phyloP scores from a whole-genome alignment of 1,284 basidiomycete genomes.

The Marasmius fiardii region DNA sequence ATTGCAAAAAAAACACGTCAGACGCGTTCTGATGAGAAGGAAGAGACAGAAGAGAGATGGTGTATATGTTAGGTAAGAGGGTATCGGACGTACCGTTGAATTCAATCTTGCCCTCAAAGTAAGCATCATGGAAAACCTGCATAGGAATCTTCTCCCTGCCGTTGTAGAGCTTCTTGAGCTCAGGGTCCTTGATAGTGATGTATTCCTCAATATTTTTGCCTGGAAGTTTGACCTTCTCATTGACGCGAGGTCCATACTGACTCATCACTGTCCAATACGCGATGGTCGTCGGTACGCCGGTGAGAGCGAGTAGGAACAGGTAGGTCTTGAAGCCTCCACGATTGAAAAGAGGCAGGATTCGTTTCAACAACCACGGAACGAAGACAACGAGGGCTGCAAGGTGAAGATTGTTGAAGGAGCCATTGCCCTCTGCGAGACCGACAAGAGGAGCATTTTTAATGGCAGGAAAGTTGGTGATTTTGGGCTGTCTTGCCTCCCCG shows the following conservation, averaged over 20 bases:
- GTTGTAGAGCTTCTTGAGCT: constrained; percentile 76
- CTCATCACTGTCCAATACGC: constrained; percentile 92
- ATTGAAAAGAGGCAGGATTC: constrained; percentile 72
- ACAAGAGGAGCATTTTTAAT: constrained; percentile 57
- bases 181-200: constrained; percentile 85
- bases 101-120: constrained; percentile 95
- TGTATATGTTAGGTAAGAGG: constrained; percentile 9
- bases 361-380: constrained; percentile 82
- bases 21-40: constrained; percentile 1
- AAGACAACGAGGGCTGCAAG: constrained; percentile 75
- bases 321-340: constrained; percentile 84
- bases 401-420: constrained; percentile 78
- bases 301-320: constrained; percentile 72
- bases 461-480: constrained; percentile 10
- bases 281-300: constrained; percentile 77
- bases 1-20: constrained; percentile 9
- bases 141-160: constrained; percentile 93
- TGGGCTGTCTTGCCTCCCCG: constrained; percentile 5
- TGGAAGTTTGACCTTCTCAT: constrained; percentile 87
- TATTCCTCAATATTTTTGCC: constrained; percentile 87
- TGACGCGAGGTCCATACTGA: constrained; percentile 77
- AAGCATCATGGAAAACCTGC: constrained; percentile 97
- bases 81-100: constrained; percentile 73
- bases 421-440: constrained; percentile 85
- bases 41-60: constrained; percentile 1